Percentiles rank a stretch among this genome's conserved stretches.
Conservation (phyloP, 2,329 filamentous ascomycete genomes). For the Parafenestella ontariensis region DNA sequence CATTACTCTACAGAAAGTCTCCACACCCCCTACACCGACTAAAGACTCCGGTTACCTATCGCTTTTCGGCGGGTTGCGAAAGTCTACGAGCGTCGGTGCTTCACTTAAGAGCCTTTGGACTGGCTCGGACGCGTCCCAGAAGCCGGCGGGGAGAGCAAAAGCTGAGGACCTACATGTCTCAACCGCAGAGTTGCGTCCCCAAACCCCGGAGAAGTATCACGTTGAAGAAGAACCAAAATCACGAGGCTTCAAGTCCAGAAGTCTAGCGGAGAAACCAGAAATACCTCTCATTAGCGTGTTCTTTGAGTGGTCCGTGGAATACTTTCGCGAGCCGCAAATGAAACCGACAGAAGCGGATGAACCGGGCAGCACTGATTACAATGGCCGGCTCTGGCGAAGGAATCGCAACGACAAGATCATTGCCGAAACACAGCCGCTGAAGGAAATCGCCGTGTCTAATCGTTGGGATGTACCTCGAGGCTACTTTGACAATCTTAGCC, state of each 20-base stretch:
- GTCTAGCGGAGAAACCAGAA: constrained; percentile 63
- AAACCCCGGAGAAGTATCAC: constrained; percentile 70
- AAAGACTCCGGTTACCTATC: constrained; percentile 65
- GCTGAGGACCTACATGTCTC: constrained; percentile 68
- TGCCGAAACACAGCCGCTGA: constrained; percentile 89
- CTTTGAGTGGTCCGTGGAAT: constrained; percentile 93
- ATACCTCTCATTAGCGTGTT: constrained; percentile 85
- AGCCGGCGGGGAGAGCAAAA: constrained; percentile 52
- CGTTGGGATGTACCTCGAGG: constrained; percentile 85
- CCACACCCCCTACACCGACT: constrained; percentile 57
- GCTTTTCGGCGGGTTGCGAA: constrained; percentile 64
- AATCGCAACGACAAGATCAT: constrained; percentile 93
- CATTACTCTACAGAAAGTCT: constrained; percentile 50
- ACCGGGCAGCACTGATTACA: constrained; percentile 94
- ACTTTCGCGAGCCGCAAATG: constrained; percentile 99
- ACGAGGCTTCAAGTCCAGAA: constrained; percentile 72
- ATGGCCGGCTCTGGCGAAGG: constrained; percentile 89
- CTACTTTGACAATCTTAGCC: constrained; percentile 86
- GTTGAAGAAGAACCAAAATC: constrained; percentile 80
- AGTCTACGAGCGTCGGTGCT: constrained; percentile 70
- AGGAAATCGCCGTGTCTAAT: constrained; percentile 82
- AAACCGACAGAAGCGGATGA: constrained; percentile 94
- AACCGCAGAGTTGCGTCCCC: constrained; percentile 74
- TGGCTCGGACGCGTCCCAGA: constrained; percentile 42
- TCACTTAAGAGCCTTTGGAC: constrained; percentile 68